Evolutionary conservation across 495 filamentous ascomycete genomes (phyloP), one percentile per base, ranked within the genome.

Genomic region (Poronia punctata): DNA sequence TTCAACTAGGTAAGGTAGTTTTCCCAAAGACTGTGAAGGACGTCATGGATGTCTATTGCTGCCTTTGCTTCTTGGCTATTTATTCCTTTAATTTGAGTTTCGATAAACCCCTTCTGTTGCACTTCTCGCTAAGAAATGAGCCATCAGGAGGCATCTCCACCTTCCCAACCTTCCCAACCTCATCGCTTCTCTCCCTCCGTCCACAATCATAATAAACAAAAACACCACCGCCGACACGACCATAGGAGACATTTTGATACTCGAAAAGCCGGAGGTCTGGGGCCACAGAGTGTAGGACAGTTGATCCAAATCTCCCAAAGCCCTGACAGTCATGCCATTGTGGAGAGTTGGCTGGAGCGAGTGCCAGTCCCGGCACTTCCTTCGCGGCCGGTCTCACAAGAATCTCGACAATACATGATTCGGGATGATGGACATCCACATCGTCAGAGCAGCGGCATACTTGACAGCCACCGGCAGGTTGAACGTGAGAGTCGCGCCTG

Each of bases 341-440:
- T 67, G 11, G 50, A 63, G 37, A 52, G 51, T 42, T 69, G 65
- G 65, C 27, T 69, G 43, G 50, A 48, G 15, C 45, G 50, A 16
- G 52, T 57, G 38, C 39, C 53, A 41, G 38, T 48, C 23, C 53
- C 46, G 19, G 49, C 27, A 17, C 43, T 37, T 11, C 46, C 39
- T 35, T 38, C 43, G 17, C 25, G 29, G 39, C 45, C 37, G 29
- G 24, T 25, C 26, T 48, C 36, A 27, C 44, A 46, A 12, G 42
- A 34, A 37, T 34, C 30, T 35, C 33, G 26, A 41, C 40, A 21
- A 21, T 29, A 24, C 42, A 38, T 49, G 26, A 28, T 28, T 25
- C 23, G 15, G 43, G 38, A 18, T 15, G 21, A 26, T 28, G 34
- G 35, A 25, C 29, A 7, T 30, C 23, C 29, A 35, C 40, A 21